Conservation (phyloP, 805 yeast genomes). For the Ogataea nakhonphanomensis region DNA sequence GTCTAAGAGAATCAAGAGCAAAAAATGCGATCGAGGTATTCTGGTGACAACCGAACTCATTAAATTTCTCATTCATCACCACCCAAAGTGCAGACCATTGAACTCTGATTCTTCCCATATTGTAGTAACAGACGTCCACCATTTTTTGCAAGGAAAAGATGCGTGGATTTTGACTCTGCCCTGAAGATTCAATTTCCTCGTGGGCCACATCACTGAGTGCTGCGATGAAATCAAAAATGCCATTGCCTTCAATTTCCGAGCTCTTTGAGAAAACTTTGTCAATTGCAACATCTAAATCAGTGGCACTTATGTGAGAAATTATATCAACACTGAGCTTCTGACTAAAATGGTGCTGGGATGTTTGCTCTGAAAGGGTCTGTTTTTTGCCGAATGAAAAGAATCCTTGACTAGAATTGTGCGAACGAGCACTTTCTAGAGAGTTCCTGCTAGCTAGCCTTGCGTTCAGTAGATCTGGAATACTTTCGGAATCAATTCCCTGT, state of each 20-base stretch:
- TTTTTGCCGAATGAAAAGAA: constrained; percentile 53
- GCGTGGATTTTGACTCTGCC: constrained; percentile 77
- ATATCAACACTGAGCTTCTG: constrained; percentile 61
- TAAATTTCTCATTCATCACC: constrained; percentile 86
- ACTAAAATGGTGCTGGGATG: constrained; percentile 66
- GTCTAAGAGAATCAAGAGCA: constrained; percentile 92
- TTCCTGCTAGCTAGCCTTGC: constrained; percentile 63
- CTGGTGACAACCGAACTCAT: constrained; percentile 75
- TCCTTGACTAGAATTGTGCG: constrained; percentile 34
- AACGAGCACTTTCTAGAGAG: constrained; percentile 52
- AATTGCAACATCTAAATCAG: constrained; percentile 72
- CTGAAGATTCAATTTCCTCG: constrained; percentile 89
- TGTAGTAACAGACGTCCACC: constrained; percentile 96
- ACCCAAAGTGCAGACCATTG: constrained; percentile 98
- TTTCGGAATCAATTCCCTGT: constrained; percentile 78
- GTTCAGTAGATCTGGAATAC: constrained; percentile 79
- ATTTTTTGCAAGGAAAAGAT: constrained; percentile 91
- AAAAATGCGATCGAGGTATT: constrained; percentile 78
- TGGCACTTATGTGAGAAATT: constrained; percentile 54
- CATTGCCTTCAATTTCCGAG: constrained; percentile 72
- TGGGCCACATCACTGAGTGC: constrained; percentile 83
- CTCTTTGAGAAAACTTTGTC: constrained; percentile 87
- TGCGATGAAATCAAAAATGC: constrained; percentile 80
- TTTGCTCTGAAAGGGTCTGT: constrained; percentile 59
- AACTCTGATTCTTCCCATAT: constrained; percentile 91